Evolutionary conservation across 2,329 filamentous ascomycete species (phyloP).

Genomic region (Aspergillus sp.): DNA sequence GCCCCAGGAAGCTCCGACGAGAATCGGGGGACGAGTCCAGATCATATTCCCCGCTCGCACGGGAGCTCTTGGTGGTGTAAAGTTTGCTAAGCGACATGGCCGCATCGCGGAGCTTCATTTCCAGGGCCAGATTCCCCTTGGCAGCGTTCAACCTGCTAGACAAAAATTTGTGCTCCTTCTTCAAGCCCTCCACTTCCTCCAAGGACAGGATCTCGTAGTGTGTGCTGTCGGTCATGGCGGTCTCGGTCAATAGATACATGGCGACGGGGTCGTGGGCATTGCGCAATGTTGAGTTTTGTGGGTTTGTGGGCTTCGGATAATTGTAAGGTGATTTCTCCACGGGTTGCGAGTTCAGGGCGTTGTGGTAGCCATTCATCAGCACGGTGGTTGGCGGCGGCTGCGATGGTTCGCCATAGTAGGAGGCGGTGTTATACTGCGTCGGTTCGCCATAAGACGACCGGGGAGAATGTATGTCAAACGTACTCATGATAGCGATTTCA

Average conservation of each 20-base stretch:
- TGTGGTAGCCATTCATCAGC: constrained; percentile 63
- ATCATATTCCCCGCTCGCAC: constrained; percentile 46
- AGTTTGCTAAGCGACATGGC: constrained; percentile 82
- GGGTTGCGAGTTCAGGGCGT: constrained; percentile 58
- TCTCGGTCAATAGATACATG: constrained; percentile 90
- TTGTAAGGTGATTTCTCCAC: constrained; percentile 59
- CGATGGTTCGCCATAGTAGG: constrained; percentile 34
- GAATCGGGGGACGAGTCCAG: constrained; percentile 45
- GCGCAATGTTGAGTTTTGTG: constrained; percentile 40
- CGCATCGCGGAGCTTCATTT: constrained; percentile 92
- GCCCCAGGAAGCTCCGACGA: constrained; percentile 54
- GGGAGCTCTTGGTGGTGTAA: constrained; percentile 66
- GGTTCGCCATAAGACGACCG: constrained; percentile 46
- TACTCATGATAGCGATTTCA: constrained; percentile 33
- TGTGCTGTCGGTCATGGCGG: constrained; percentile 84
- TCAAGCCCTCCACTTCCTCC: constrained; percentile 87
- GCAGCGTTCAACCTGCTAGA: constrained; percentile 78
- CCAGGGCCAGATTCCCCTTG: constrained; percentile 79
- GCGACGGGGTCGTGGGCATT: constrained; percentile 65
- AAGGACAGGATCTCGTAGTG: constrained; percentile 83
- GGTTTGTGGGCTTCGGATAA: constrained; percentile 51
- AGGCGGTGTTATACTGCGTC: constrained; percentile 40
- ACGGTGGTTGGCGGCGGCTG: constrained; percentile 45
- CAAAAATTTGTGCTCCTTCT: constrained; percentile 78
- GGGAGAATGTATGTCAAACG: constrained; percentile 41